Percentiles rank a stretch among this genome's conserved stretches.
Evolutionary conservation across 768 basidiomycete species (phyloP).

Genomic region (Omphalotus guepiniiformis): DNA sequence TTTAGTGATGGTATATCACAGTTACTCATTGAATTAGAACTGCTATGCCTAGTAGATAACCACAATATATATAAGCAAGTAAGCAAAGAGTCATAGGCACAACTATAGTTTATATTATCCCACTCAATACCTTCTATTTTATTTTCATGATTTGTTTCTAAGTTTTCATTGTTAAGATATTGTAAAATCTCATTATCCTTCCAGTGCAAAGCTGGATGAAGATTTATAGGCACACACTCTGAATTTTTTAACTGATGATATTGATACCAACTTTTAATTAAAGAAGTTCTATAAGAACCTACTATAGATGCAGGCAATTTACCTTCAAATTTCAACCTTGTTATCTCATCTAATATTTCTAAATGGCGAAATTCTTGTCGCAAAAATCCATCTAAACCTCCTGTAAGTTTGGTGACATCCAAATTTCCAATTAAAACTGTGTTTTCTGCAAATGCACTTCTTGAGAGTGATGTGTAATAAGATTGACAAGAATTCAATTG

Average conservation of each 20-base stretch:
- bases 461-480: slow-evolving; percentile 27
- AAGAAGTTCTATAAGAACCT: background rate
- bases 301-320: background rate
- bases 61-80: no score
- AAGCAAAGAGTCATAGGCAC: no score
- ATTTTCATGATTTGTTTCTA: no score
- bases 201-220: background rate
- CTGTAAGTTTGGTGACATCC: slow-evolving; percentile 17
- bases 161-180: no score
- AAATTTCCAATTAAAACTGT: slow-evolving; percentile 29
- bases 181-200: no score
- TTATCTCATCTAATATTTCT: slow-evolving; percentile 1
- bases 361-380: background rate
- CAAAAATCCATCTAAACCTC: slow-evolving; percentile 9
- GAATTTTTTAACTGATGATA: background rate
- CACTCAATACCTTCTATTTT: no score
- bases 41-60: no score
- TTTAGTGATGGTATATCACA: no score
- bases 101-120: no score
- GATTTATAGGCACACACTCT: background rate
- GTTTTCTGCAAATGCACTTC: slow-evolving; percentile 22
- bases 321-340: background rate
- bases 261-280: background rate
- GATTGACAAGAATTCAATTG: slow-evolving; percentile 18
- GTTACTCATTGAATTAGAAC: no score